phyloP scores from a whole-genome alignment of 305 asterid genomes.

The Fraxinus nigra region DNA sequence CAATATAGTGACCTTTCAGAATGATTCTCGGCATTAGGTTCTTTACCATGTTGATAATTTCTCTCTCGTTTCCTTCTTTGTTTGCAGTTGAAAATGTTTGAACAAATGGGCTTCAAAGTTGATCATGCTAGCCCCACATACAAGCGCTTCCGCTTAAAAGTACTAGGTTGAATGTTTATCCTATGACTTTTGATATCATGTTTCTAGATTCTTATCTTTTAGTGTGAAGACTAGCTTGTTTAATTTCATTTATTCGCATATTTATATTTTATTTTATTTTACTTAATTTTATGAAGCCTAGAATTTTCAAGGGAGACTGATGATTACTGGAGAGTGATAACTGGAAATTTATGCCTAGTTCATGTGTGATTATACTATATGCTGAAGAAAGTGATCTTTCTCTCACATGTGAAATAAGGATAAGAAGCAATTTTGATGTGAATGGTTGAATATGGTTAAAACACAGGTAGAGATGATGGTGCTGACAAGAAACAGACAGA shows the following conservation, averaged over 20 bases:
- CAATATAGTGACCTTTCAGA: conserved; percentile 11
- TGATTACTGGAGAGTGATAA: not conserved
- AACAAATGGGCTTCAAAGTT: conserved; percentile 85
- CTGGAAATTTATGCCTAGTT: not conserved
- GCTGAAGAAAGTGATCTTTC: not conserved
- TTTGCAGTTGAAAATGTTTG: conserved; percentile 85
- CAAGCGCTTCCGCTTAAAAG: conserved; percentile 83
- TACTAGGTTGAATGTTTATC: conserved; percentile 55
- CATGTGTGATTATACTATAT: not conserved
- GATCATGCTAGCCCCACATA: conserved; percentile 71
- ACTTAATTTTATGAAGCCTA: not conserved
- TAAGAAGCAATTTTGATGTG: not conserved
- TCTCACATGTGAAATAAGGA: not conserved
- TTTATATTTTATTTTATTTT: conserved; percentile 7
- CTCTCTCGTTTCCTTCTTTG: conserved; percentile 16
- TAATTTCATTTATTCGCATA: conserved; percentile 9
- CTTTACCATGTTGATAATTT: conserved; percentile 17
- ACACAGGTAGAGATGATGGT: not conserved
- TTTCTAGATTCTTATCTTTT: conserved; percentile 11
- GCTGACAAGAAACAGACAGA: not conserved
- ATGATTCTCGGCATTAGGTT: conserved; percentile 14
- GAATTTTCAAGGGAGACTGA: not conserved
- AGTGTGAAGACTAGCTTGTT: conserved; percentile 3
- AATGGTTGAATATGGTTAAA: not conserved
- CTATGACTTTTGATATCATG: conserved; percentile 10